Evolutionary conservation across 768 basidiomycete species (phyloP).

Genomic region (Amanita brunnescens): DNA sequence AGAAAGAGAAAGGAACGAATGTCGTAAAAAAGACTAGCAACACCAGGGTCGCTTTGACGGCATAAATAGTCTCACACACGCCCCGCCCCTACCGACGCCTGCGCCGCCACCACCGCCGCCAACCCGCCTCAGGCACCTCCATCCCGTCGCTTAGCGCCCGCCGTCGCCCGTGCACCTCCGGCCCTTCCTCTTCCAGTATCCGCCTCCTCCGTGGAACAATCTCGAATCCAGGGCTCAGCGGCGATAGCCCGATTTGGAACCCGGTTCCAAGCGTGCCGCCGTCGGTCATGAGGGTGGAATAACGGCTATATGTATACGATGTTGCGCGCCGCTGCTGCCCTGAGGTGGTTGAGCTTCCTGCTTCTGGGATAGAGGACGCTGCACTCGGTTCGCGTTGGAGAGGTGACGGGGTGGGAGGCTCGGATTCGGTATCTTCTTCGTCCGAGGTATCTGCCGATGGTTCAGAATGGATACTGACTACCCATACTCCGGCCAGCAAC

Average conservation of each 20-base stretch:
- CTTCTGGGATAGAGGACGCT: not conserved
- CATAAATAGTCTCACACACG: not conserved
- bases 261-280: constrained; percentile 31
- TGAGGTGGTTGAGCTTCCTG: not conserved
- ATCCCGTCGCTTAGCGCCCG: constrained; percentile 49
- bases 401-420: constrained; percentile 10
- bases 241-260: constrained; percentile 69
- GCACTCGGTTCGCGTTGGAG: constrained; percentile 16
- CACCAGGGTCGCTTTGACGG: not conserved
- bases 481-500: constrained; percentile 83
- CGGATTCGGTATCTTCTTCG: not conserved
- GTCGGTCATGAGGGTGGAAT: not conserved
- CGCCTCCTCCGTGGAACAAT: constrained; percentile 48
- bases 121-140: constrained; percentile 18
- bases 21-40: not conserved
- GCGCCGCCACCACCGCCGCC: constrained; percentile 3
- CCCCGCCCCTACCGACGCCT: not conserved
- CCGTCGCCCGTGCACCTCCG: constrained; percentile 22
- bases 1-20: constrained; percentile 14
- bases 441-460: constrained; percentile 23
- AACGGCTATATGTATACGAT: constrained; percentile 12
- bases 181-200: constrained; percentile 22
- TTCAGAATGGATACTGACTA: constrained; percentile 71
- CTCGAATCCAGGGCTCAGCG: constrained; percentile 72
- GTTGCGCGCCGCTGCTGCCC: constrained; percentile 14